These are phyloP conservation scores for Capsicum baccatum DNA, from an alignment of 257 asterid species.

Conservation along the genomic window DNA sequence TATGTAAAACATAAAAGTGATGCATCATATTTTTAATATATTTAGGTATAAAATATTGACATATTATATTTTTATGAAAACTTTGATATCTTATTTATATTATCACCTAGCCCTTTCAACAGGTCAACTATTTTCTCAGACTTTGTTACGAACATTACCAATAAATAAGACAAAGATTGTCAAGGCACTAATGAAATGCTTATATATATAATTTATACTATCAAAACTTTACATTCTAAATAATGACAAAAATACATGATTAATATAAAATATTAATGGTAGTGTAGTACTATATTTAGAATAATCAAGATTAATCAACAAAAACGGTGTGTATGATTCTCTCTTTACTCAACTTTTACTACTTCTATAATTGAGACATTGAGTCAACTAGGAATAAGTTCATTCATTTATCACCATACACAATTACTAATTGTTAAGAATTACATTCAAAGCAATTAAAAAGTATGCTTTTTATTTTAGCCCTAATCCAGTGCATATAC, in stretches of 20 bases:
- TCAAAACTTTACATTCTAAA: slow-evolving; percentile 9
- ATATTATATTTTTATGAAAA: not conserved
- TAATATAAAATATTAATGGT: not conserved
- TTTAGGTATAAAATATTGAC: not conserved
- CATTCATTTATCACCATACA: slow-evolving; percentile 30
- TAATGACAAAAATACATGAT: slow-evolving; percentile 2
- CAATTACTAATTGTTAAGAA: not conserved
- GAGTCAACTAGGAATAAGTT: slow-evolving; percentile 26
- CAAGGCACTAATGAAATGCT: not conserved
- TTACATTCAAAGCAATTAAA: not conserved
- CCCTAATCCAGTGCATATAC: slow-evolving; percentile 13
- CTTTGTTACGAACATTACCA: not conserved
- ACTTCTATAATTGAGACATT: slow-evolving; percentile 16
- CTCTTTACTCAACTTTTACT: slow-evolving; percentile 17
- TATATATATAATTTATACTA: not conserved
- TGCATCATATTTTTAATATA: not conserved
- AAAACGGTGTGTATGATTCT: slow-evolving; percentile 18
- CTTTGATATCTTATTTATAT: not conserved
- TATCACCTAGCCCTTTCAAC: not conserved
- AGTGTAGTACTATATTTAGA: not conserved
- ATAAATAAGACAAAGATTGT: not conserved
- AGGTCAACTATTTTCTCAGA: not conserved
- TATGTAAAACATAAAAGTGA: not conserved
- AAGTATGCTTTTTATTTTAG: not conserved
- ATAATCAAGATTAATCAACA: slow-evolving; percentile 19